Conservation (phyloP, 768 basidiomycete genomes). For the Trametes cinnabarina region DNA sequence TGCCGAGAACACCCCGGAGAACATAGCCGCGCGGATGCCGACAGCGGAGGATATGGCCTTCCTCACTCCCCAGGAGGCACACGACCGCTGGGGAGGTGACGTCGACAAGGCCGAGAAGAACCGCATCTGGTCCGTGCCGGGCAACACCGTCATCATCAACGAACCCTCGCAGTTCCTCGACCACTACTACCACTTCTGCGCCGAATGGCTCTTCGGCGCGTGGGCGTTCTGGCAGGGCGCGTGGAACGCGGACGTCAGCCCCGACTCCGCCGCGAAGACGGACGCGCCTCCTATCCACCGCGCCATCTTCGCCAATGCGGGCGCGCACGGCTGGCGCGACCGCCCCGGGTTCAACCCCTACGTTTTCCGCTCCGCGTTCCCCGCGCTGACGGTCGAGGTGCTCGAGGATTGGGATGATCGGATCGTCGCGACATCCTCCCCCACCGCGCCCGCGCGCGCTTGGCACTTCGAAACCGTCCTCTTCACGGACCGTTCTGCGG, state of each 20-base stretch:
- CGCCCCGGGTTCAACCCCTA: conserved; percentile 73
- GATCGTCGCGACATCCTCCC: conserved; percentile 28
- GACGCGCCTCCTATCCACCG: conserved; percentile 60
- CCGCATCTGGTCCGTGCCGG: conserved; percentile 65
- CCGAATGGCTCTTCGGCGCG: conserved; percentile 72
- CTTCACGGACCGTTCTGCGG: conserved; percentile 72
- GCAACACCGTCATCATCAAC: conserved; percentile 70
- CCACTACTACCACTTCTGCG: conserved; percentile 88
- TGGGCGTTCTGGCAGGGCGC: conserved; percentile 75
- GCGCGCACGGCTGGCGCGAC: conserved; percentile 70
- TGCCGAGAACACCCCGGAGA: conserved; percentile 60
- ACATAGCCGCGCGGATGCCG: conserved; percentile 65
- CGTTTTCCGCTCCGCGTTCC: conserved; percentile 72
- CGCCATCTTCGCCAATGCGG: conserved; percentile 66
- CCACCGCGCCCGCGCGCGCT: conserved; percentile 35
- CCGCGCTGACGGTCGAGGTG: conserved; percentile 65
- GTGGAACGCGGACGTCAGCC: conserved; percentile 25
- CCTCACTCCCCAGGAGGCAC: conserved; percentile 60
- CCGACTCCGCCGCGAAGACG: conserved; percentile 19
- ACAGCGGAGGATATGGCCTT: conserved; percentile 60
- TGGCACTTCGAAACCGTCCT: conserved; percentile 73
- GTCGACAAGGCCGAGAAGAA: conserved; percentile 32
- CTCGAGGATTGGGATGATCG: conserved; percentile 73
- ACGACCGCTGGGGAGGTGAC: conserved; percentile 54
- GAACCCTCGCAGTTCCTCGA: conserved; percentile 75